Conservation (phyloP, 78 protist species). For the Speleostelium caveatum region DNA sequence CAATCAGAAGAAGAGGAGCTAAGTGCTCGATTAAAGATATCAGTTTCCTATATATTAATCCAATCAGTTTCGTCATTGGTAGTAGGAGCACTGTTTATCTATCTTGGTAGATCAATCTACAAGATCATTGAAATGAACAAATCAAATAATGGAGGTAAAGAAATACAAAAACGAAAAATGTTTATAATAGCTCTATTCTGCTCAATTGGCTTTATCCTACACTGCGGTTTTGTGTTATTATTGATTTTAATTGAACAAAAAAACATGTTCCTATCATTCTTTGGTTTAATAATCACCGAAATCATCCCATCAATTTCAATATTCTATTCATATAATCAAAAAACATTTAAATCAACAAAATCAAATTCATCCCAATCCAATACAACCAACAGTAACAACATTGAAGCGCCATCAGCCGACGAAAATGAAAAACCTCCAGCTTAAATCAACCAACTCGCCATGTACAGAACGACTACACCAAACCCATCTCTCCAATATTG, state of each 20-base stretch:
- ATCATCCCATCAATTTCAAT: conserved; percentile 23
- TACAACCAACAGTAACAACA: too few species aligned
- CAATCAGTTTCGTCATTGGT: conserved; percentile 22
- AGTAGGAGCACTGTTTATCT: conserved; percentile 26
- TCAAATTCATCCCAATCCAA: too few species aligned
- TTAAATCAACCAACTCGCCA: too few species aligned
- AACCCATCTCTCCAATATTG: too few species aligned
- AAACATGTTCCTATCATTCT: background rate
- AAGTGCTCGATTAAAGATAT: too few species aligned
- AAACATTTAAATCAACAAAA: too few species aligned
- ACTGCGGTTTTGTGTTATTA: conserved; percentile 30
- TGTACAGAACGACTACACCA: too few species aligned
- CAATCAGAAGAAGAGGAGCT: background rate
- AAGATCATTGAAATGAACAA: background rate
- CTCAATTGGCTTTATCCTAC: conserved; percentile 33
- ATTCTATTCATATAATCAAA: conserved; percentile 24
- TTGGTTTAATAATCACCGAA: conserved; percentile 48
- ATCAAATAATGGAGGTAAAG: background rate
- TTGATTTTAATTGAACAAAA: background rate
- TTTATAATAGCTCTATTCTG: conserved; percentile 6
- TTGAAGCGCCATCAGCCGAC: too few species aligned
- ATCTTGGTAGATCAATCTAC: conserved; percentile 17
- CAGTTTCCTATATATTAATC: conserved; percentile 16
- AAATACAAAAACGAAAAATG: background rate
- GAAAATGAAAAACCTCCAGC: too few species aligned